A percentile compares a stretch with the other conserved stretches of the same genome.
These are phyloP conservation scores for Verticillium nonalfalfae DNA, from an alignment of 2,329 filamentous ascomycete genomes.

Conservation along the genomic window DNA sequence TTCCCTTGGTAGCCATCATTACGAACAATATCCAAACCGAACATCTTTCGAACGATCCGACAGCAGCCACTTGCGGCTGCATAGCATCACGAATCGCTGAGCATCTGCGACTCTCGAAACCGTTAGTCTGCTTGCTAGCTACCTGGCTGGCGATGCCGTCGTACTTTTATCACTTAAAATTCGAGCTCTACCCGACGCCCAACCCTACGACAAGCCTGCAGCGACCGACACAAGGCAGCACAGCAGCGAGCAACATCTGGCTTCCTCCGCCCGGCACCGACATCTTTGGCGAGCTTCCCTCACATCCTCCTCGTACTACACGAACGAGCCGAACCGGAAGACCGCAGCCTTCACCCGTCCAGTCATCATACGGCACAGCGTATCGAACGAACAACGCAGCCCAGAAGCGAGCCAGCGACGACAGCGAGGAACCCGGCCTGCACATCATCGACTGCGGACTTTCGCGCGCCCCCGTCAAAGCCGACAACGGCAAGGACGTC, in stretches of 20 bases:
- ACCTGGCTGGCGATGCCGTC: conserved; percentile 35
- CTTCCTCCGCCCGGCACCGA: conserved; percentile 38
- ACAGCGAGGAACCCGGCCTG: conserved; percentile 6
- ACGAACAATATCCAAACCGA: background rate
- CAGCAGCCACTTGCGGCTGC: background rate
- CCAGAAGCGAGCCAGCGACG: background rate
- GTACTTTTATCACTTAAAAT: conserved; percentile 60
- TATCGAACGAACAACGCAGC: background rate
- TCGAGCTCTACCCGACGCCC: conserved; percentile 53
- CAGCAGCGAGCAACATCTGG: conserved; percentile 33
- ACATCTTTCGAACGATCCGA: too few relatives aligned
- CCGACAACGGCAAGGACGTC: conserved; percentile 23
- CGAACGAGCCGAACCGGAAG: background rate
- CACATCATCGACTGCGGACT: conserved; percentile 45
- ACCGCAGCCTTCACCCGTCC: conserved; percentile 8
- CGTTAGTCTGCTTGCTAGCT: background rate
- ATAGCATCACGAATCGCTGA: too few relatives aligned
- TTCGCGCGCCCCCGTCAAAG: conserved; percentile 23
- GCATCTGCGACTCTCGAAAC: too few relatives aligned
- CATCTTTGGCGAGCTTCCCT: conserved; percentile 51
- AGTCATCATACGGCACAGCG: conserved; percentile 9
- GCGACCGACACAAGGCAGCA: background rate
- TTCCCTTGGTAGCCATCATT: background rate
- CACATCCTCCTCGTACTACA: conserved; percentile 30
- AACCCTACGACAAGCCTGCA: conserved; percentile 20